Conservation (phyloP, 2,329 filamentous ascomycete genomes). For the Pyrenophora teres region DNA sequence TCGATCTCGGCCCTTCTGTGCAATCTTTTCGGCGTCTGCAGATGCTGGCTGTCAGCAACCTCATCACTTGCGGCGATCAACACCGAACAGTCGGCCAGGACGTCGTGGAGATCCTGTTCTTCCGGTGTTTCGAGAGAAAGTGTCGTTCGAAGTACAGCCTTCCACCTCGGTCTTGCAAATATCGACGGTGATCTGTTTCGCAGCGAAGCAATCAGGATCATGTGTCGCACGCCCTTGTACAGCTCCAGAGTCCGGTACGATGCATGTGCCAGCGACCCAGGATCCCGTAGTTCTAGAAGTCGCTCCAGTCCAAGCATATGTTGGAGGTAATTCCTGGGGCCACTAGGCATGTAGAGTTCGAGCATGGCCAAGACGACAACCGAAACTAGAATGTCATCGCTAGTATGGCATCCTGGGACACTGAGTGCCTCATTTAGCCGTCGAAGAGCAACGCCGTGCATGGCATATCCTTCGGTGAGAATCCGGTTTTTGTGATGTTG, state of each 20-base stretch:
- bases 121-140: conserved; percentile 19
- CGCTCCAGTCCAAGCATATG: conserved; percentile 38
- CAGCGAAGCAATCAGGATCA: conserved; percentile 32
- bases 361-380: conserved; percentile 33
- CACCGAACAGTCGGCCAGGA: conserved; percentile 37
- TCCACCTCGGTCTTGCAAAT: conserved; percentile 35
- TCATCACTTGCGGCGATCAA: conserved; percentile 23
- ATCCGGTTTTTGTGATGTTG: conserved; percentile 24
- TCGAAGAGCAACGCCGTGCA: conserved; percentile 31
- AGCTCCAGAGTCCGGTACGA: conserved; percentile 22
- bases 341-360: conserved; percentile 33
- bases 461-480: conserved; percentile 22
- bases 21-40: background rate
- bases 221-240: conserved; percentile 29
- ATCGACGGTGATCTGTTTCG: conserved; percentile 28
- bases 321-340: conserved; percentile 28
- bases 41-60: background rate
- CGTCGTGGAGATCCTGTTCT: conserved; percentile 34
- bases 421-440: conserved; percentile 32
- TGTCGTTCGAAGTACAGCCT: conserved; percentile 17
- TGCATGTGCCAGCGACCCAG: conserved; percentile 3
- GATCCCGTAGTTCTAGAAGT: conserved; percentile 32
- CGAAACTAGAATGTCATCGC: conserved; percentile 34
- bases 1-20: background rate
- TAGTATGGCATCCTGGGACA: conserved; percentile 21